Base-by-base conservation (phyloP, 1,284 basidiomycete species). In the Ceratobasidium sp. region DNA sequence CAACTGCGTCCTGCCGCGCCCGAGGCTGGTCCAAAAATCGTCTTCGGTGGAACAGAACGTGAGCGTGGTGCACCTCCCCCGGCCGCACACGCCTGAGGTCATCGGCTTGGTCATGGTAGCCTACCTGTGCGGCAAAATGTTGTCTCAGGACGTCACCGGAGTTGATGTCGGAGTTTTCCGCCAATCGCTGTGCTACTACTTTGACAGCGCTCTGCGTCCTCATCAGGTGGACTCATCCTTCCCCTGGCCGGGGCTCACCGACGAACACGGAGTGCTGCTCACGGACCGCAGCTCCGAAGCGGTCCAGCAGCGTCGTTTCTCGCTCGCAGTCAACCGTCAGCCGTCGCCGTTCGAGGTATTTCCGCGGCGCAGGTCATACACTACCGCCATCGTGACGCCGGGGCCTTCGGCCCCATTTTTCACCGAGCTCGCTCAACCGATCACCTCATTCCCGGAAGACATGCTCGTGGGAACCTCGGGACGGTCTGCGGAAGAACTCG, bases 401-500 rank as follows among this genome's bases (percentile, higher is more conserved):
- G 49, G 65, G 1, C 46, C 44, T 19, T 67, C 65, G 2, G 65
- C 6, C 19, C 65, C 65, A 15, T 67, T 67, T n/a, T 67, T 67
- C 29, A 11, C 22, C 9, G 46, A 52, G 11, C 44, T 67, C 6
- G 9, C 46, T 2, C 65, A 49, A 7, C 44, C 65, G 1, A 22
- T 11, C 13, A 34, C 65, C 9, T 11, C 22, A 3, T 44, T 46
- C 29, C 22, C 46, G 17, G 46, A 49, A 46, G 65, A 52, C 19
- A 67, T 67, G 44, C 65, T 67, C 7, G 32, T 67, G 15, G 44
- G 46, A 29, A 67, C 46, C n/a, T 67, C 65, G 1, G 65, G 65
- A 17, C 17, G 46, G 8, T 67, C 65, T 34, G 25, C 52, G 19
- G 44, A 49, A 22, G 46, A 2, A 7, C n/a, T 67, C 1, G 46